Evolutionary conservation across 192 early-diverging fungal species (phyloP).

Genomic region (Backusella parvicylindrica): DNA sequence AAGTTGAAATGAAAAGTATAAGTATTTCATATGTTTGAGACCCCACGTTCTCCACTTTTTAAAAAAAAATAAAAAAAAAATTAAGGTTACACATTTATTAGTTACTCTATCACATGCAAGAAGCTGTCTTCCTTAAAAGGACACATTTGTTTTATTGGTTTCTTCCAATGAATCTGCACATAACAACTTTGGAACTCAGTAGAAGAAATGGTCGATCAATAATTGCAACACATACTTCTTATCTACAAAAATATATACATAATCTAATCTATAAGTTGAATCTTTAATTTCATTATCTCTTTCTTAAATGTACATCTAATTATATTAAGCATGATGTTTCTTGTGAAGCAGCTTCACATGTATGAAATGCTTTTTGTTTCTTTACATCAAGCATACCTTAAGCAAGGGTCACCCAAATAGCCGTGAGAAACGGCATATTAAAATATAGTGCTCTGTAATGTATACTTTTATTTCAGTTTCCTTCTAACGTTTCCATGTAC

Average conservation of each 20-base stretch:
- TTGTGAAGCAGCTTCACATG: not conserved
- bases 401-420: not conserved
- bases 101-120: conserved; percentile 9
- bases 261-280: not conserved
- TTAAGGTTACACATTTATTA: not conserved
- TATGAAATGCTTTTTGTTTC: not conserved
- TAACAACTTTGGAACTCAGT: not conserved
- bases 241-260: not conserved
- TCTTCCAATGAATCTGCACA: not conserved
- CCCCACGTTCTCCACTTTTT: conserved; percentile 8
- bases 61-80: not conserved
- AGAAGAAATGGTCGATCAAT: not conserved
- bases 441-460: not conserved
- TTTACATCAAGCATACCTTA: not conserved
- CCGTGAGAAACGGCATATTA: not conserved
- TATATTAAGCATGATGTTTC: not conserved
- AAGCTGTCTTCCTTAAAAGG: not conserved
- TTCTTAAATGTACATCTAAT: not conserved
- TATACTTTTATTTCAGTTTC: not conserved
- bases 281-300: not conserved
- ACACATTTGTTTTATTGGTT: not conserved
- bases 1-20: not conserved
- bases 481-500: not conserved
- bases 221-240: not conserved
- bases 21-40: conserved; percentile 5